Evolutionary conservation across 257 asterid genomes (phyloP).

Genomic region (Solanum dulcamara): DNA sequence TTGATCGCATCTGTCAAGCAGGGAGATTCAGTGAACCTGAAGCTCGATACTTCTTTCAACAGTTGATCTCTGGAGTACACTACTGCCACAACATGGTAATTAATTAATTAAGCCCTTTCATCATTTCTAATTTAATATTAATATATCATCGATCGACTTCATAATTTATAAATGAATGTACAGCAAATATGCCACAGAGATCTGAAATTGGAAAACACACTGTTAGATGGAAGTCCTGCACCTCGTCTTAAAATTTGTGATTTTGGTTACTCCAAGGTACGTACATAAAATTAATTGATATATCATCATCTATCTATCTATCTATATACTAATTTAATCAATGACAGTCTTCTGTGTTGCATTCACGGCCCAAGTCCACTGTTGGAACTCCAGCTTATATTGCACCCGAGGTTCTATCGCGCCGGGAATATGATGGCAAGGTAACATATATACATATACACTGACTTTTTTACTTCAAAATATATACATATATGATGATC

Average conservation of each 20-base stretch:
- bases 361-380: constrained; percentile 34
- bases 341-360: constrained; percentile 52
- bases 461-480: too few relatives aligned
- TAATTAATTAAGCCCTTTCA: too few relatives aligned
- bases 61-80: constrained; percentile 69
- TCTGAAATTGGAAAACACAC: constrained; percentile 59
- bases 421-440: constrained; percentile 28
- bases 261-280: constrained; percentile 41
- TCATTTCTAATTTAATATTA: not conserved
- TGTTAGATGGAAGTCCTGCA: constrained; percentile 64
- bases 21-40: constrained; percentile 44
- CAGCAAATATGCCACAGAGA: constrained; percentile 78
- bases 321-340: not conserved
- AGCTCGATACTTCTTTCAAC: constrained; percentile 84
- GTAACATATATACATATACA: not conserved
- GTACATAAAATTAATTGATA: not conserved
- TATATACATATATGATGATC: too few relatives aligned
- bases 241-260: constrained; percentile 58
- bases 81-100: constrained; percentile 58
- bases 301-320: not conserved
- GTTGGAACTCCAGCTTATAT: constrained; percentile 32
- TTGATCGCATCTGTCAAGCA: constrained; percentile 46
- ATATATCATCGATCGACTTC: not conserved
- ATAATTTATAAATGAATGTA: not conserved
- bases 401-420: constrained; percentile 24